Evolutionary conservation across 306 rosid species (phyloP), one percentile per base, ranked within the genome.

Genomic region (Cicer chorassanicum): DNA sequence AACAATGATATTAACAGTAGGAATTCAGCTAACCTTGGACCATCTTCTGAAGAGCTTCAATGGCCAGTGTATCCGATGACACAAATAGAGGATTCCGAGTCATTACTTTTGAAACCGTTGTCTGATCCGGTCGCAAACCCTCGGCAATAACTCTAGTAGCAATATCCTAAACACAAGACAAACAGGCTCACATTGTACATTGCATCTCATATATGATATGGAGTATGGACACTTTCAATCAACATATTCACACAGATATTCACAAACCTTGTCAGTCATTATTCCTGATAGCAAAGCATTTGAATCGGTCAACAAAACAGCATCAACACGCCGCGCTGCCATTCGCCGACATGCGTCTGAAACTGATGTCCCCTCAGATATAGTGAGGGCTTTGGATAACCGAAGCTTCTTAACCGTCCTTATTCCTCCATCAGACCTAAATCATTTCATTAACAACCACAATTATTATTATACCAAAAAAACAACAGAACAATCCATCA

Each of bases 11-110:
- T 8, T 64, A 72, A 36, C 38, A 56, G 56, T 38, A 49, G 67
- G 44, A 16, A 15, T 2, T 40, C 65, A 56, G 62, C 90, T 67
- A 64, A 92, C 99, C 98, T 62, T 90, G 95, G 48, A 89, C 88
- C 98, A 94, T 94, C 88, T 86, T 92, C 67, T 92, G 97, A 70
- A 92, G 95, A 65, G 99, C 97, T 56, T 94, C 99, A 21, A 92
- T 66, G 38, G 98, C 98, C 13, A 88, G 78, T 2, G 92, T 82
- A 82, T 91, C 98, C 0, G 97, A 84, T 34, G 90, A 78, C 73
- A 94, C 92, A 82, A 94, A 94, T 48, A 81, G 71, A 42, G 98
- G 98, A 84, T 85, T 91, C 55, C 95, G 77, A 1, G 98, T 94
- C 98, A 94, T 94, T 73, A 91, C 75, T 86, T 91, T 94, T 1